Conservation (phyloP, 164 flowering plant genomes). For the Tetracentron sinense region DNA sequence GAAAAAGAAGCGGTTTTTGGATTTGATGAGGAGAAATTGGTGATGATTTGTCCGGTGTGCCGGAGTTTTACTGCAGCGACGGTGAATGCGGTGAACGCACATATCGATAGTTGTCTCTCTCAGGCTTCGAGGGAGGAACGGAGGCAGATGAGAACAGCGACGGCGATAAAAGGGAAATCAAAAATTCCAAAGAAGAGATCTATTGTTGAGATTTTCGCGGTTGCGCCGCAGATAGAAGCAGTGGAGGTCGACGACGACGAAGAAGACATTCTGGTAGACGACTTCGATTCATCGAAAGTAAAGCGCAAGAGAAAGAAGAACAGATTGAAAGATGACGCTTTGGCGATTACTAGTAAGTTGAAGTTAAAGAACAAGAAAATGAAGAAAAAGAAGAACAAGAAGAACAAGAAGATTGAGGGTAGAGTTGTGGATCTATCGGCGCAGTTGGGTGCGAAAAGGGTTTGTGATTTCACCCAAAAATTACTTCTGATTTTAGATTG, state of each 20-base stretch:
- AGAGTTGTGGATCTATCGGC: neutral
- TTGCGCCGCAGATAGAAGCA: slow-evolving; percentile 40
- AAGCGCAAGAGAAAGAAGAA: slow-evolving; percentile 16
- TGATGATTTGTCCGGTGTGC: slow-evolving; percentile 45
- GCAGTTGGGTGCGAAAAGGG: slow-evolving; percentile 17
- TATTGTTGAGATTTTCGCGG: slow-evolving; percentile 58
- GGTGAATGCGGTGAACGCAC: slow-evolving; percentile 37
- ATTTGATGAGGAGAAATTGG: slow-evolving; percentile 13
- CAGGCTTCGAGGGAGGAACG: slow-evolving; percentile 21
- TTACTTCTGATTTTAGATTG: neutral
- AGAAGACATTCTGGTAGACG: slow-evolving; percentile 2
- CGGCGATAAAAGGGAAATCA: slow-evolving; percentile 19
- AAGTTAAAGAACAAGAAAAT: slow-evolving; percentile 12
- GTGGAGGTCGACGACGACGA: slow-evolving; percentile 12
- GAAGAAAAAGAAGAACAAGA: slow-evolving; percentile 10
- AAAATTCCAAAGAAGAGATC: slow-evolving; percentile 54
- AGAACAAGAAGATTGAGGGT: neutral
- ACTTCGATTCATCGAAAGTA: neutral
- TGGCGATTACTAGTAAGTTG: slow-evolving; percentile 7
- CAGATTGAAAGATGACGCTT: neutral
- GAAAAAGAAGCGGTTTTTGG: slow-evolving; percentile 3
- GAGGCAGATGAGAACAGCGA: slow-evolving; percentile 17
- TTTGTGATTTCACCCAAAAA: slow-evolving; percentile 8
- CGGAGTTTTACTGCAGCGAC: slow-evolving; percentile 29
- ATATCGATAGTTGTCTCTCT: slow-evolving; percentile 30